phyloP scores from a whole-genome alignment of 352 stramenopile genomes.

The Phytopythium chamaehyphon region DNA sequence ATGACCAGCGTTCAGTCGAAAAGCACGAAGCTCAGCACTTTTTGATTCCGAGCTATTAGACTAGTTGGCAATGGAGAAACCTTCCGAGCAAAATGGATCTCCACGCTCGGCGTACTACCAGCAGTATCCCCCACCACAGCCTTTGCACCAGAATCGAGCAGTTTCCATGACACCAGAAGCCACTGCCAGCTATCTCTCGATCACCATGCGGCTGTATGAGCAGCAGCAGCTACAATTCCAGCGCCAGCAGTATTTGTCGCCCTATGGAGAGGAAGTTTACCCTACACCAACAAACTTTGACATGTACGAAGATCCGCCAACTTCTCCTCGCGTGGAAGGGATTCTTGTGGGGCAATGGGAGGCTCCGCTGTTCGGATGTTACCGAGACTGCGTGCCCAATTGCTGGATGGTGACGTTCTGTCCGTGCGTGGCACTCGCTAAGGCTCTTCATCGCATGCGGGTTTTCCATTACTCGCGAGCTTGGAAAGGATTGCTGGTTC shows the following conservation, averaged over 20 bases:
- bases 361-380: constrained; percentile 33
- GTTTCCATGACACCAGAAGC: not conserved
- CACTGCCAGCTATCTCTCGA: constrained; percentile 4
- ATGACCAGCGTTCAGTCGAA: too few relatives aligned
- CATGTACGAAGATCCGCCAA: not conserved
- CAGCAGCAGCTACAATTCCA: not conserved
- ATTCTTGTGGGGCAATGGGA: constrained; percentile 24
- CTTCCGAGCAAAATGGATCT: too few relatives aligned
- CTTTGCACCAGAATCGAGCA: too few relatives aligned
- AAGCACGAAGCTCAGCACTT: not conserved
- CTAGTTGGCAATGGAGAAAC: too few relatives aligned
- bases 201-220: constrained; percentile 2
- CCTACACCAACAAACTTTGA: not conserved
- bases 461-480: not conserved
- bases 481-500: constrained; percentile 14
- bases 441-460: constrained; percentile 32
- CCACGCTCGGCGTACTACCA: too few relatives aligned
- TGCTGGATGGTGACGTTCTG: constrained; percentile 32
- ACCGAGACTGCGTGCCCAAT: constrained; percentile 35
- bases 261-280: not conserved
- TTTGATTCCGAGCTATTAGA: not conserved
- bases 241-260: not conserved
- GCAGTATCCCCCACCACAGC: not conserved
- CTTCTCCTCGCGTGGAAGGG: constrained; percentile 12
- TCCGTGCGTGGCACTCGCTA: constrained; percentile 38